Evolutionary conservation across 768 basidiomycete species (phyloP), one percentile per base, ranked within the genome.

Genomic region (Tylopilus balloui): DNA sequence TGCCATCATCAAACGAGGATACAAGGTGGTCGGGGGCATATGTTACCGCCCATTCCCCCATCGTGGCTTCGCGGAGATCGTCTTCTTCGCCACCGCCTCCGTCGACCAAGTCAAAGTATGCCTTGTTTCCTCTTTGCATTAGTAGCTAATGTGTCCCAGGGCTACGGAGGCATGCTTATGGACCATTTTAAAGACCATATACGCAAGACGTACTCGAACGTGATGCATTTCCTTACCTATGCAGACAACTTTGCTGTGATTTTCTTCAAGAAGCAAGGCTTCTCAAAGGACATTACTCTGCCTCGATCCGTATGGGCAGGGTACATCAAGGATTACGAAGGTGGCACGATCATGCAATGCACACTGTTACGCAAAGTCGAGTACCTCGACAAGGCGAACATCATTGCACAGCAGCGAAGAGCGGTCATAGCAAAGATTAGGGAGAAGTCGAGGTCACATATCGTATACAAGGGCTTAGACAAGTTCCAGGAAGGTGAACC

Each of bases 251-350:
- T 92, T 64, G 96, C 96, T 15, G 93, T 98, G 32, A 95, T 96
- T 3, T 99, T 97, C 70, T 98, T 99, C 76, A 92, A 92, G 67
- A 99, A 98, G 66, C 96, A 98, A 73, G 96, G 96, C 0, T 99
- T 99, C 69, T 89, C 92, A 6, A 98, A 98, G 67, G 94, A 98
- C 49, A 95, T 99, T 53, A 86, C 88, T 1, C 78, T 96, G n/a
- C 86, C 86, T 52, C 80, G 94, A 37, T 82, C 88, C 2, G 76
- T 86, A 8, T 99, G 96, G 96, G 94, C 95, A 0, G 96, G 94
- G 11, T 98, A 99, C 68, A 98, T 99, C 81, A 99, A 98, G 67
- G 96, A 99, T 66, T 99, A 99, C 69, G 96, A 99, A 68, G 95
- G 95, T 34, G 94, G 92, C 15, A 99, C 95, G 38, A 92, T 98